These are phyloP conservation scores for Rubus idaeus DNA, from an alignment of 306 rosid species.

Conservation along the genomic window DNA sequence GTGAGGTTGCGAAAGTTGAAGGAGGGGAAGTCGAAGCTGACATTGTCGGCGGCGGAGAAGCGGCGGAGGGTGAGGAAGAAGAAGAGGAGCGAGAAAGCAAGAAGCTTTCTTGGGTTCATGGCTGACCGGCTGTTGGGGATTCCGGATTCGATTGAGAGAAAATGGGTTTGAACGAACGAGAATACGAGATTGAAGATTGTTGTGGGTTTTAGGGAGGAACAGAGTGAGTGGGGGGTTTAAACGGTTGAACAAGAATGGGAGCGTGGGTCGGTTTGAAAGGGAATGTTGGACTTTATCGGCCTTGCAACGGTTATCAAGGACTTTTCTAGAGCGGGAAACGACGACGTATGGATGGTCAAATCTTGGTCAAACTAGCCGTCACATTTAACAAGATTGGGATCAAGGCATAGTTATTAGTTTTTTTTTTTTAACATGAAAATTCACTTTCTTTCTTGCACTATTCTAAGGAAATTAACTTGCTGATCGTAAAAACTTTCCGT, in stretches of 20 bases:
- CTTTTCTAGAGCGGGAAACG: neutral
- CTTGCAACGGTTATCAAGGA: neutral
- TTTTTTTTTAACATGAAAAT: too few species aligned
- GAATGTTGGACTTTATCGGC: neutral
- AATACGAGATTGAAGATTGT: too few species aligned
- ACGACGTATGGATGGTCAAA: neutral
- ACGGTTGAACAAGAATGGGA: constrained; percentile 18
- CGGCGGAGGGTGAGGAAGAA: neutral
- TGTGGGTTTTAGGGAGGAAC: neutral
- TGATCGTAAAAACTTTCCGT: too few species aligned
- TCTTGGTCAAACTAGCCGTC: neutral
- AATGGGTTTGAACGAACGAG: neutral
- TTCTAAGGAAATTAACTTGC: too few species aligned
- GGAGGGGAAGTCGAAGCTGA: constrained; percentile 48
- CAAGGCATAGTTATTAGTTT: neutral
- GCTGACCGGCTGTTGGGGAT: too few species aligned
- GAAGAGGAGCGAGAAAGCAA: constrained; percentile 25
- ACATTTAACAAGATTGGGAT: neutral
- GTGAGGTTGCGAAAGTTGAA: constrained; percentile 79
- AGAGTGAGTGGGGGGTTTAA: constrained; percentile 26
- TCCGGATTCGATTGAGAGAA: neutral
- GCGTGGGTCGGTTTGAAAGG: constrained; percentile 21
- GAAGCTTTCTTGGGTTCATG: constrained; percentile 40
- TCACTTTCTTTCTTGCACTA: too few species aligned
- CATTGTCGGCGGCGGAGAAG: constrained; percentile 21